Percentiles rank a stretch among this genome's conserved stretches.
Evolutionary conservation across 2,329 filamentous ascomycete genomes (phyloP).

Genomic region (Amylocarpus encephaloides): DNA sequence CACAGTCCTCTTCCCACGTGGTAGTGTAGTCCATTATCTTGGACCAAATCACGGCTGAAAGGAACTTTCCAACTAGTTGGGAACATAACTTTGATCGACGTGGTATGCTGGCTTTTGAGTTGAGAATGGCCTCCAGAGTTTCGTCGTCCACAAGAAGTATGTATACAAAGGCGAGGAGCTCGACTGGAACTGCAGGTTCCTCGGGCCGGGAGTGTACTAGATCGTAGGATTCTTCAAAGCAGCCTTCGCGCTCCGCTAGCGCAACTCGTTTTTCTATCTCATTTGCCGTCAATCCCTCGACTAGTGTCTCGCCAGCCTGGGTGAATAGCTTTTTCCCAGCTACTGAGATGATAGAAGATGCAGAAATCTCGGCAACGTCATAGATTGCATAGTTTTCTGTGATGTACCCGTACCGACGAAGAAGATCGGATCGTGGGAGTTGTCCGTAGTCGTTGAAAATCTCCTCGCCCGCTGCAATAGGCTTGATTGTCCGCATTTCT

Average conservation of each 20-base stretch:
- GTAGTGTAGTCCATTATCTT: constrained; percentile 46
- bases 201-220: constrained; percentile 32
- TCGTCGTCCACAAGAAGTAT: constrained; percentile 35
- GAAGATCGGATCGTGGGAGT: constrained; percentile 58
- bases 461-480: constrained; percentile 52
- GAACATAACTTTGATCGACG: constrained; percentile 39
- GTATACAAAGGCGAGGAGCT: constrained; percentile 37
- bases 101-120: constrained; percentile 30
- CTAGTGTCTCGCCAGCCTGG: constrained; percentile 1
- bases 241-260: constrained; percentile 47
- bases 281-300: constrained; percentile 22
- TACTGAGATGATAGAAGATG: constrained; percentile 39
- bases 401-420: constrained; percentile 62
- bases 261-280: constrained; percentile 31
- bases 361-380: constrained; percentile 59
- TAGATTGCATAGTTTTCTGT: constrained; percentile 57
- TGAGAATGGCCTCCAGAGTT: constrained; percentile 34
- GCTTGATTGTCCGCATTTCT: constrained; percentile 56
- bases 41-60: constrained; percentile 35
- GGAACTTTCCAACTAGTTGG: constrained; percentile 33
- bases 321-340: constrained; percentile 13
- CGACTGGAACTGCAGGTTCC: constrained; percentile 29
- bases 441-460: constrained; percentile 64
- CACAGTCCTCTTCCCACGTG: constrained; percentile 42
- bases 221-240: constrained; percentile 57